phyloP scores from a whole-genome alignment of 495 filamentous ascomycete genomes.

The Thozetella sp. region DNA sequence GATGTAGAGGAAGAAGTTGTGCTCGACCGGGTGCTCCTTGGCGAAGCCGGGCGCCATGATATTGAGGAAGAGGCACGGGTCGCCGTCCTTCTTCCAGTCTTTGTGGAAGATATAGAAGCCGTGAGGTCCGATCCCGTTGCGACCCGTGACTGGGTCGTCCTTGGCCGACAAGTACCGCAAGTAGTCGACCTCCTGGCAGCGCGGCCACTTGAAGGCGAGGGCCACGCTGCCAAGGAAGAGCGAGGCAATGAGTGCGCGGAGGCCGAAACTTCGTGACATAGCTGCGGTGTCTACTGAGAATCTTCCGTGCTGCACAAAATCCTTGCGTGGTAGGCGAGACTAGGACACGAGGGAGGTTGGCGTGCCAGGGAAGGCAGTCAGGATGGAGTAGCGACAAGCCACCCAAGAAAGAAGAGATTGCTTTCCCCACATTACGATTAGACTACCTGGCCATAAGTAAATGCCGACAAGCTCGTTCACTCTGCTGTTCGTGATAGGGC shows the following conservation, averaged over 20 bases:
- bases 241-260: not conserved
- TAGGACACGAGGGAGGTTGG: too few relatives aligned
- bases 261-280: not conserved
- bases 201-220: not conserved
- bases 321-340: too few relatives aligned
- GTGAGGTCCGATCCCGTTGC: not conserved
- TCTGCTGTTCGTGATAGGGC: not conserved
- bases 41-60: not conserved
- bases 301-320: not conserved
- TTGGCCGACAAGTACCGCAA: not conserved
- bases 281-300: not conserved
- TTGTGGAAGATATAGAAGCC: slow-evolving; percentile 1
- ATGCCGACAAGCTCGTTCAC: not conserved
- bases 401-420: not conserved
- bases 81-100: not conserved
- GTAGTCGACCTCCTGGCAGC: not conserved
- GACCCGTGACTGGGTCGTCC: not conserved
- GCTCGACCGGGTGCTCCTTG: not conserved
- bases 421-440: not conserved
- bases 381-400: not conserved
- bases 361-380: not conserved
- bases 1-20: slow-evolving; percentile 3
- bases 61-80: slow-evolving; percentile 1
- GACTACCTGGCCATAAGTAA: not conserved
- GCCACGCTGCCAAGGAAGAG: not conserved